Evolutionary conservation across 495 filamentous ascomycete genomes (phyloP), one percentile per base, ranked within the genome.

Genomic region (Aspergillus ostianus): DNA sequence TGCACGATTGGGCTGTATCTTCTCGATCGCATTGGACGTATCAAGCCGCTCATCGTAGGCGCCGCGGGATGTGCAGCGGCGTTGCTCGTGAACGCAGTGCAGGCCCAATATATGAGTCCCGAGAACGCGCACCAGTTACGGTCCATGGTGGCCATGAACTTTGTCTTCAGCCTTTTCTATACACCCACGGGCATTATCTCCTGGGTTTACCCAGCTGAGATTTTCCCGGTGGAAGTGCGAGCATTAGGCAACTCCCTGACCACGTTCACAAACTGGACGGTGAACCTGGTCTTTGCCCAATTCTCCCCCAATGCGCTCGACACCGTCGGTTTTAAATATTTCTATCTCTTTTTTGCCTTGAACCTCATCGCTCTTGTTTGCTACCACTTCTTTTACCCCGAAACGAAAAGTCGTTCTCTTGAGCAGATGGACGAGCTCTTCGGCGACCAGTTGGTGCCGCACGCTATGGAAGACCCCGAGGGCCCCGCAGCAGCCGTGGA

Each of bases 161-260:
- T 64, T 23, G 58, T 64, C 6, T 64, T 64, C 26, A 64, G 62
- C 21, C 23, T 64, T 5, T 53, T 51, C 17, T 64, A 64, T 18
- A 64, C 62, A 0, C 58, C 58, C 6, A 50, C 79, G 46, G 80
- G 80, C 0, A 79, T 79, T n/a, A 81, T 83, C 67, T 77, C 76
- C 9, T 82, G 79, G 77, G 76, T 81, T 17, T 82, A 81, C 53
- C 77, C 78, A 49, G 82, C 84, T n/a, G 80, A 84, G 69, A 80
- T 84, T 44, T 82, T 82, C 71, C 81, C 80, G 1, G 71, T 79
- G 7, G 75, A 81, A 55, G 73, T 82, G 13, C 76, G 81, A 47
- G 76, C 73, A 26, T 77, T 77, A 50, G 80, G 76, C 8, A 82
- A 82, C 58, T 71, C 79, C 13, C 55, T 84, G 15, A 73, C 80